Conservation (phyloP, 345 rosid genomes). For the Melaleuca quinquenervia region DNA sequence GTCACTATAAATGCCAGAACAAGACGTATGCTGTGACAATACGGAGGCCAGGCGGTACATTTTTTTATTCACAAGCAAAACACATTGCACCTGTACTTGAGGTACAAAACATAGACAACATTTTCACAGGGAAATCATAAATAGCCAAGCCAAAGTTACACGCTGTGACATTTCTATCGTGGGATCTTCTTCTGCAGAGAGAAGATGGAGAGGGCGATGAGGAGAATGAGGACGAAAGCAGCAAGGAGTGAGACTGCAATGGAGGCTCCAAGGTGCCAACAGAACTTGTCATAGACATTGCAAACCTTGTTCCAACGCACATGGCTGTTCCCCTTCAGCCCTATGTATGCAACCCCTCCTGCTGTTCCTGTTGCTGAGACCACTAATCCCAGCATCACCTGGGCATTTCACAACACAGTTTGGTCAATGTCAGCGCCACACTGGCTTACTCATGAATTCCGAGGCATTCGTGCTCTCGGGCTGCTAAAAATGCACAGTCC, state of each 20-base stretch:
- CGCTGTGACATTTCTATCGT: background rate
- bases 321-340: slow-evolving; percentile 54
- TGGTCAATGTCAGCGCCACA: background rate
- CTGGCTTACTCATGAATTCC: background rate
- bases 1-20: background rate
- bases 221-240: slow-evolving; percentile 44
- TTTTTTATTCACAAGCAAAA: background rate
- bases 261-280: slow-evolving; percentile 39
- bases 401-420: background rate
- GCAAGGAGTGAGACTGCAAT: slow-evolving; percentile 38
- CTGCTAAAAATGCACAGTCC: background rate
- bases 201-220: slow-evolving; percentile 32
- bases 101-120: background rate
- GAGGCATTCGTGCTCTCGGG: background rate
- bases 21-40: background rate
- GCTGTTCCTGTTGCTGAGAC: slow-evolving; percentile 77
- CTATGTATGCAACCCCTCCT: slow-evolving; percentile 62
- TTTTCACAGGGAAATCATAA: background rate
- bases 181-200: slow-evolving; percentile 31
- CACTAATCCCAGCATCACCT: slow-evolving; percentile 66
- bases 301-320: slow-evolving; percentile 45
- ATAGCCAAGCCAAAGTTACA: background rate
- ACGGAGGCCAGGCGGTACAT: background rate
- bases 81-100: background rate
- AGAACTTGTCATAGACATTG: slow-evolving; percentile 43